These are phyloP conservation scores for Colletotrichum sansevieriae DNA, from an alignment of 2,329 filamentous ascomycete species.

Conservation along the genomic window DNA sequence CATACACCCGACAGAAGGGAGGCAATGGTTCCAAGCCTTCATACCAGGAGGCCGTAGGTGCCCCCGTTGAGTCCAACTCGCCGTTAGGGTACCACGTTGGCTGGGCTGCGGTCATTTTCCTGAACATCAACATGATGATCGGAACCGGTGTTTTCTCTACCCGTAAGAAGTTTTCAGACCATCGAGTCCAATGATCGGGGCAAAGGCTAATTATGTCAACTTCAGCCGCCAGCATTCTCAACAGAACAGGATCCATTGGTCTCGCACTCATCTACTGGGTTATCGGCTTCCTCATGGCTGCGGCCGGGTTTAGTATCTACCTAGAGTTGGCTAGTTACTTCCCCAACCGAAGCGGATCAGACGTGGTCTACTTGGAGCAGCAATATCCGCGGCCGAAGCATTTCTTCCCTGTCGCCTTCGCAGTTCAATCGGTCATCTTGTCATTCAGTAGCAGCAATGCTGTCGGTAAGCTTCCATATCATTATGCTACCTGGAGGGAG, in stretches of 20 bases:
- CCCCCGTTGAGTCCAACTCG: constrained; percentile 70
- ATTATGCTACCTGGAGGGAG: no score
- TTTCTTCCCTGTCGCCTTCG: constrained; percentile 74
- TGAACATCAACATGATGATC: constrained; percentile 74
- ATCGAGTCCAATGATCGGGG: background rate
- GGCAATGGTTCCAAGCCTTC: constrained; percentile 64
- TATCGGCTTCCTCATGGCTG: constrained; percentile 71
- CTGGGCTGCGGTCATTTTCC: constrained; percentile 67
- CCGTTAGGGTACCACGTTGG: constrained; percentile 72
- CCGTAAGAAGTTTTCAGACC: constrained; percentile 56
- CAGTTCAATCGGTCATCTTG: constrained; percentile 72
- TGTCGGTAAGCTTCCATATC: constrained; percentile 54
- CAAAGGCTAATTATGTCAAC: background rate
- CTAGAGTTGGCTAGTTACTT: constrained; percentile 76
- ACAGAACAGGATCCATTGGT: constrained; percentile 71
- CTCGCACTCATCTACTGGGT: constrained; percentile 74
- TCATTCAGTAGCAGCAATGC: constrained; percentile 77
- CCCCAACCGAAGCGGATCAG: constrained; percentile 73
- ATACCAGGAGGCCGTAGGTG: constrained; percentile 73
- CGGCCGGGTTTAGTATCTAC: constrained; percentile 69
- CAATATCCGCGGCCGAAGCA: constrained; percentile 74
- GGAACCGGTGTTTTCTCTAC: constrained; percentile 76
- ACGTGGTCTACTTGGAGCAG: constrained; percentile 78
- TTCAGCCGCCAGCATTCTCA: constrained; percentile 69
- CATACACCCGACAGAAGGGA: constrained; percentile 57